Evolutionary conservation across 2,329 filamentous ascomycete genomes (phyloP).

Genomic region (Talaromyces sp.): DNA sequence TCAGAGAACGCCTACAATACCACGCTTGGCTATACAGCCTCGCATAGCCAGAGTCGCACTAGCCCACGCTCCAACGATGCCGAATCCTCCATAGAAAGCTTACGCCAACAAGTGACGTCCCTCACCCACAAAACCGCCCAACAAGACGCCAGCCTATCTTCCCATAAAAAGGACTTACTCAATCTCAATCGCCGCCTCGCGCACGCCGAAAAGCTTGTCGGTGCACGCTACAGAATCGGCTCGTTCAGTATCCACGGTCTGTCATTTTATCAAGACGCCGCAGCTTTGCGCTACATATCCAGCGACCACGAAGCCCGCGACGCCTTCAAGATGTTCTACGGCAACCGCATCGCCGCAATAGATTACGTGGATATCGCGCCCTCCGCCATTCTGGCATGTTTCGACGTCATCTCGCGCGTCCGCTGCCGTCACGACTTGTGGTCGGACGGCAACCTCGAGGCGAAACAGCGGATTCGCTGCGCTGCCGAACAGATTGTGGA

Average conservation of each 20-base stretch:
- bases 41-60: not conserved
- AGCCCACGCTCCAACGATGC: not conserved
- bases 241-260: slow-evolving; percentile 1
- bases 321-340: slow-evolving; percentile 15
- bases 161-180: not conserved
- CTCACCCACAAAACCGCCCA: not conserved
- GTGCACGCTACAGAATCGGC: not conserved
- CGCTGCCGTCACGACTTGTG: slow-evolving; percentile 12
- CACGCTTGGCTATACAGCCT: not conserved
- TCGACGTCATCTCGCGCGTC: slow-evolving; percentile 12
- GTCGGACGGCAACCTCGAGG: slow-evolving; percentile 7
- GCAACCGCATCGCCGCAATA: slow-evolving; percentile 4
- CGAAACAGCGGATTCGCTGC: slow-evolving; percentile 8
- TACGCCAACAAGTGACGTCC: not conserved
- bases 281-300: slow-evolving; percentile 8
- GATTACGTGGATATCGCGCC: slow-evolving; percentile 13
- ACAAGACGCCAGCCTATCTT: not conserved
- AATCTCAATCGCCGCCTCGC: slow-evolving; percentile 11
- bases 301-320: not conserved
- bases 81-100: not conserved
- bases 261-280: slow-evolving; percentile 12
- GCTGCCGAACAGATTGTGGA: slow-evolving; percentile 13
- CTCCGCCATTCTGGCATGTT: slow-evolving; percentile 2
- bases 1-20: not conserved
- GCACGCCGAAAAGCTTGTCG: slow-evolving; percentile 12